Conservation (phyloP, 2,329 filamentous ascomycete genomes). For the Tolypocladium inflatum region DNA sequence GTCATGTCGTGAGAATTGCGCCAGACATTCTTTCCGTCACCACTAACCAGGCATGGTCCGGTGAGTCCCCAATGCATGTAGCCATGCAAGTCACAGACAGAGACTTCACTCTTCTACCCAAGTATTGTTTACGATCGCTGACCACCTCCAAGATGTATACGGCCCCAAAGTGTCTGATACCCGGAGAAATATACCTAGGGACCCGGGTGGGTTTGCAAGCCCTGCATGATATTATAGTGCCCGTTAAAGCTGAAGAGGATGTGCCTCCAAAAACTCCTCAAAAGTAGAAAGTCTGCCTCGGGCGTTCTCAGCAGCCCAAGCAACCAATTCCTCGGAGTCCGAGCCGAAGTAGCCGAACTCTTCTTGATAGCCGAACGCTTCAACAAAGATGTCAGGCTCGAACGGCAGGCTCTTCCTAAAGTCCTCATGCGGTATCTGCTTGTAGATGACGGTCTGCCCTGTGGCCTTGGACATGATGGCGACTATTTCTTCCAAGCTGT, state of each 20-base stretch:
- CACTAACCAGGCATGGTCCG: too few species aligned
- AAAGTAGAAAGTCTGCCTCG: slow-evolving; percentile 10
- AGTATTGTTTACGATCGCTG: too few species aligned
- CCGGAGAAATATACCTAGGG: too few species aligned
- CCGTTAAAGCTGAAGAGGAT: background rate
- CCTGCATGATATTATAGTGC: background rate
- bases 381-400: slow-evolving; percentile 4
- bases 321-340: slow-evolving; percentile 8
- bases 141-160: too few species aligned
- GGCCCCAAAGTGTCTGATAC: too few species aligned
- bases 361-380: slow-evolving; percentile 4
- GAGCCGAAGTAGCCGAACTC: slow-evolving; percentile 14
- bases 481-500: slow-evolving; percentile 26
- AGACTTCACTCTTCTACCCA: too few species aligned
- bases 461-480: slow-evolving; percentile 26
- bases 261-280: slow-evolving; percentile 11
- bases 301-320: slow-evolving; percentile 10
- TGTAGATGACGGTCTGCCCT: slow-evolving; percentile 22
- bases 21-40: too few species aligned
- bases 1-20: too few species aligned
- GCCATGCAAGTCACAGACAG: too few species aligned
- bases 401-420: slow-evolving; percentile 8
- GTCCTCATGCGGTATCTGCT: slow-evolving; percentile 10
- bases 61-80: too few species aligned
- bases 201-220: too few species aligned